Conservation (phyloP, 2,329 filamentous ascomycete genomes). For the Nothomitra cinnamomea region DNA sequence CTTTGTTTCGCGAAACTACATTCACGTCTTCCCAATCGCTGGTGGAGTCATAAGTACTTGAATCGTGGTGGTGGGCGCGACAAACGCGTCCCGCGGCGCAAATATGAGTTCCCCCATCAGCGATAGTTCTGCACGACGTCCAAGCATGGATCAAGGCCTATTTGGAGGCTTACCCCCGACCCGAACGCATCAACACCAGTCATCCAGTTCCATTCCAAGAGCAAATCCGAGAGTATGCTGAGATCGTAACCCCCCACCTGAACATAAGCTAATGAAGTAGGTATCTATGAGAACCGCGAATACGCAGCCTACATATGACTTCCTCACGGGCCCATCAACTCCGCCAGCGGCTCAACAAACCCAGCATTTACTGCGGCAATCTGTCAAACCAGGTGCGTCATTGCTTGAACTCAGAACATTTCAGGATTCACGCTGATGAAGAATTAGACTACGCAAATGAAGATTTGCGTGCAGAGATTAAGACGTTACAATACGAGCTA, state of each 20-base stretch:
- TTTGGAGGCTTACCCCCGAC: background rate
- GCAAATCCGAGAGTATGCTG: slow-evolving; percentile 1
- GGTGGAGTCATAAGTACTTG: background rate
- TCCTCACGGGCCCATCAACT: slow-evolving; percentile 27
- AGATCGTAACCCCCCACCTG: background rate
- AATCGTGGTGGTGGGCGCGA: background rate
- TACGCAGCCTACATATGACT: slow-evolving; percentile 28
- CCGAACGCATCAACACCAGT: background rate
- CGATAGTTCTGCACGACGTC: background rate
- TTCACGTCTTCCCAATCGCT: background rate
- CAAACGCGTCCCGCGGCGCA: background rate
- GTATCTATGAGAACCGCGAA: background rate
- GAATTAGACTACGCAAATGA: slow-evolving; percentile 34
- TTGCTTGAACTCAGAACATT: background rate
- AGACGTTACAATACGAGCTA: slow-evolving; percentile 72
- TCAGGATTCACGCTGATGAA: background rate
- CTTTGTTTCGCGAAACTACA: background rate
- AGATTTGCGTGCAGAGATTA: slow-evolving; percentile 76
- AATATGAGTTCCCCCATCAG: background rate
- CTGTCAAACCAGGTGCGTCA: slow-evolving; percentile 18
- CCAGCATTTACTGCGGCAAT: slow-evolving; percentile 27
- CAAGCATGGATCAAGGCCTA: background rate
- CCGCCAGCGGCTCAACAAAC: slow-evolving; percentile 18
- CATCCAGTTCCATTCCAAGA: slow-evolving; percentile 2
- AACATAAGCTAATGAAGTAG: background rate